Evolutionary conservation across 306 rosid species (phyloP).

Genomic region (Pueraria montana): DNA sequence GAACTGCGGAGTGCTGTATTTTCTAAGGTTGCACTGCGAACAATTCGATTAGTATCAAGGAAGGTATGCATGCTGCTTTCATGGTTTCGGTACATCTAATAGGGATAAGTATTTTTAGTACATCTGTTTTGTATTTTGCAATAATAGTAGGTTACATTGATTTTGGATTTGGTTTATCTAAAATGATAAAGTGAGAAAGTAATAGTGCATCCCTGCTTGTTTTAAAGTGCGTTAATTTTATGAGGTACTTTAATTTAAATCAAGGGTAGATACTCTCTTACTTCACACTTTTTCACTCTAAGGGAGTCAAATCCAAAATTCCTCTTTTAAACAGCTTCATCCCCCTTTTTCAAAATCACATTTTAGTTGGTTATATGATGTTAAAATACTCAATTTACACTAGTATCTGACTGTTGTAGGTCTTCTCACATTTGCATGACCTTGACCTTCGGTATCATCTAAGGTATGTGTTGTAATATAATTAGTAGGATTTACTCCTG

Average conservation of each 20-base stretch:
- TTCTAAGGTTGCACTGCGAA: conserved; percentile 93
- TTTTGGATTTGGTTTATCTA: conserved; percentile 7
- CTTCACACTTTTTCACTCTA: background rate
- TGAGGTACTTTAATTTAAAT: background rate
- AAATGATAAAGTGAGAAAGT: background rate
- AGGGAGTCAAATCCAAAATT: background rate
- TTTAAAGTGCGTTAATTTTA: background rate
- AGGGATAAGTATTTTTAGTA: conserved; percentile 13
- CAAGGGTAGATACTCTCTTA: background rate
- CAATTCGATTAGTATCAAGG: conserved; percentile 91
- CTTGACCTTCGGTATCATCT: conserved; percentile 98
- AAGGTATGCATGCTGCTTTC: conserved; percentile 70
- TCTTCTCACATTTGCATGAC: conserved; percentile 93
- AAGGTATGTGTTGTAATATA: conserved; percentile 60
- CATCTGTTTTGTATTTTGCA: conserved; percentile 16
- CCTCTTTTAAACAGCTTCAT: conserved; percentile 24
- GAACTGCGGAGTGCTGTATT: conserved; percentile 94
- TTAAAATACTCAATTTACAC: conserved; percentile 39
- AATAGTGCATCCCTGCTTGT: background rate
- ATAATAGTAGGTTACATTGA: background rate
- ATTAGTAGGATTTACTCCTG: background rate
- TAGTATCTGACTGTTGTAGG: conserved; percentile 63
- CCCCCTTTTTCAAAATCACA: background rate
- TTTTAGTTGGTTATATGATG: conserved; percentile 33
- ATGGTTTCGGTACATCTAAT: conserved; percentile 38